Percentiles rank a stretch among this genome's conserved stretches.
phyloP scores from a whole-genome alignment of 106 monocot species.

The Platanthera zijinensis region DNA sequence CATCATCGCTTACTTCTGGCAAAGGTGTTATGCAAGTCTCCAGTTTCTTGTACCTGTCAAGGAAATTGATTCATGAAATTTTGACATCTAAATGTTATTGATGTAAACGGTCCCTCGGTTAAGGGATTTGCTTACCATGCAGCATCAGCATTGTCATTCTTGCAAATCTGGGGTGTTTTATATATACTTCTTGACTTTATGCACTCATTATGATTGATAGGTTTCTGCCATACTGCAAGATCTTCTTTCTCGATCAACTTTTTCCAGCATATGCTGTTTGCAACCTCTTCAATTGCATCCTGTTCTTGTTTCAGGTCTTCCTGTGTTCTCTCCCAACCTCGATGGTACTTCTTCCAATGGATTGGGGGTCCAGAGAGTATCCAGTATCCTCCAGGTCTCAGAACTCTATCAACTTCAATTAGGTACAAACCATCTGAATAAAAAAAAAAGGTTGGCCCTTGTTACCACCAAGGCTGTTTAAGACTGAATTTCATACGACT shows the following conservation, averaged over 20 bases:
- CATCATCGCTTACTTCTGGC: slow-evolving; percentile 7
- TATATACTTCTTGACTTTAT: slow-evolving; percentile 8
- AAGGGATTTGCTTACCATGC: slow-evolving; percentile 17
- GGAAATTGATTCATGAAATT: not conserved
- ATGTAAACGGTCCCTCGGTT: not conserved
- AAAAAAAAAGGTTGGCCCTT: not conserved
- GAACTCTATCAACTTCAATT: slow-evolving; percentile 26
- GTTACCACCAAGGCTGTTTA: not conserved
- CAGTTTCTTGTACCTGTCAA: slow-evolving; percentile 28
- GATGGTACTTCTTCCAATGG: slow-evolving; percentile 21
- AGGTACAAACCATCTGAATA: slow-evolving; percentile 24
- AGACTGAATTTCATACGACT: not conserved
- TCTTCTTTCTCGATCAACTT: slow-evolving; percentile 23
- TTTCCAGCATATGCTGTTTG: slow-evolving; percentile 26
- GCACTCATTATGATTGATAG: slow-evolving; percentile 27
- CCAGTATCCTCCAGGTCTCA: slow-evolving; percentile 30
- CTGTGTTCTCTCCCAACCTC: slow-evolving; percentile 26
- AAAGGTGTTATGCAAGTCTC: slow-evolving; percentile 29
- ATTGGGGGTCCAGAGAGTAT: slow-evolving; percentile 31
- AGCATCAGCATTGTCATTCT: slow-evolving; percentile 21
- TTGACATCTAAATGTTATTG: not conserved
- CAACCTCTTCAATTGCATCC: slow-evolving; percentile 21
- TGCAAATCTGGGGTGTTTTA: slow-evolving; percentile 25
- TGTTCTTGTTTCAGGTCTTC: slow-evolving; percentile 27
- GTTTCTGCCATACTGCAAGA: slow-evolving; percentile 33